Base-by-base conservation (phyloP, 768 basidiomycete species). In the Cyclocybe cylindracea region DNA sequence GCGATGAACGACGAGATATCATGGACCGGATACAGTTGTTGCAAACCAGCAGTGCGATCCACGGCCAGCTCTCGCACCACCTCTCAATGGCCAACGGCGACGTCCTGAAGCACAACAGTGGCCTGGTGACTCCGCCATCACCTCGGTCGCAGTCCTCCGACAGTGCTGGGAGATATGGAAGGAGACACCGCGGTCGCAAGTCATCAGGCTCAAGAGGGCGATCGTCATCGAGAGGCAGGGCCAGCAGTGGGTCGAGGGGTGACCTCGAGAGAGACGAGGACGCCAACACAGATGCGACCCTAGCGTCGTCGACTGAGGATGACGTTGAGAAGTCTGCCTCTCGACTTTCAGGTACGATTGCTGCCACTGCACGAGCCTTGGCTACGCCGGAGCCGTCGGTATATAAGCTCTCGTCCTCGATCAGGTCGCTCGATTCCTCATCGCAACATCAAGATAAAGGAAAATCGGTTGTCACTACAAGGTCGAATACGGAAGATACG, bases 41-140 rank as follows among this genome's bases (percentile, higher is more conserved):
- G 24, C 24, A 24, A 24, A 24, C 24, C 24, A 24, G 3, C 24
- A 24, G 5, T 24, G 24, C 24, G 24, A 24, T 24, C 24, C 24
- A 24, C 24, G 24, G 24, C 24, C 24, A 24, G 5, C 24, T 24
- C 24, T 24, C 24, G 24, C 24, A 24, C 24, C 24, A 24, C 24
- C 24, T 24, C 24, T 24, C 37, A 13, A 10, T 56, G 14, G 58
- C 46, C 8, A 76, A 78, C 55, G 75, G 77, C 13, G 74, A 76
- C 44, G 64, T 62, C 24, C 43, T 66, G 33, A 69, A 65, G 33
- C 67, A 69, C 36, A 24, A 47, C 48, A 53, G 78, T 8, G 87
- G 86, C 1, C 69, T 89, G 24, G 88, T 86, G 8, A 88, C 87
- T 0, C 89, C 89, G 0, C 88, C 88, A 0, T 89, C 86, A 65